phyloP scores from a whole-genome alignment of 2,329 filamentous ascomycete genomes.

The Neofusicoccum sp. region DNA sequence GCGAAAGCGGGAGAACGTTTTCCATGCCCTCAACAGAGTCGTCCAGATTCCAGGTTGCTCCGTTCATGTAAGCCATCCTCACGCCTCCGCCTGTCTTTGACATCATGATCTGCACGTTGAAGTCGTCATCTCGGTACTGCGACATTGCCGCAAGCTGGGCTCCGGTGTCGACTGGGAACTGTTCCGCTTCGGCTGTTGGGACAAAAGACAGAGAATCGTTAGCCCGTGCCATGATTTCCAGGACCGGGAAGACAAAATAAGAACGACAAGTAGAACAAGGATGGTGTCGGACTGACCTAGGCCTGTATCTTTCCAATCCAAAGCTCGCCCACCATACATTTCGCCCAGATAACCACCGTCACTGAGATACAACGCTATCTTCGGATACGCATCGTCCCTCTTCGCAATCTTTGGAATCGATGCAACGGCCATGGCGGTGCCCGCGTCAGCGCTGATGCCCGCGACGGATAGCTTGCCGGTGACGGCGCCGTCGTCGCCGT shows the following conservation, averaged over 20 bases:
- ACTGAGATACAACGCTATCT: not conserved
- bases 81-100: not conserved
- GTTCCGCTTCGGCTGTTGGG: not conserved
- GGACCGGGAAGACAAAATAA: not conserved
- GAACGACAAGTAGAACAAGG: too few species aligned
- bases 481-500: not conserved
- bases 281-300: not conserved
- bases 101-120: slow-evolving; percentile 6
- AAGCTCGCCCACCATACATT: not conserved
- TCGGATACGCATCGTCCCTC: not conserved
- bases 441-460: not conserved
- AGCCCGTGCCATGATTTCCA: not conserved
- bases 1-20: not conserved
- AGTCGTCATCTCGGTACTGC: slow-evolving; percentile 3
- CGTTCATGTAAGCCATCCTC: slow-evolving; percentile 14
- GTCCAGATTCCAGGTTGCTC: not conserved
- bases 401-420: not conserved
- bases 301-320: not conserved
- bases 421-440: not conserved
- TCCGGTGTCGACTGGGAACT: not conserved
- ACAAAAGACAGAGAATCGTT: not conserved
- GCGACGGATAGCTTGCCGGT: not conserved
- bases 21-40: not conserved
- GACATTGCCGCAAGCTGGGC: not conserved
- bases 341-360: not conserved